Evolutionary conservation across 495 filamentous ascomycete genomes (phyloP), one percentile per base, ranked within the genome.

Genomic region (Penicillium nucicola): DNA sequence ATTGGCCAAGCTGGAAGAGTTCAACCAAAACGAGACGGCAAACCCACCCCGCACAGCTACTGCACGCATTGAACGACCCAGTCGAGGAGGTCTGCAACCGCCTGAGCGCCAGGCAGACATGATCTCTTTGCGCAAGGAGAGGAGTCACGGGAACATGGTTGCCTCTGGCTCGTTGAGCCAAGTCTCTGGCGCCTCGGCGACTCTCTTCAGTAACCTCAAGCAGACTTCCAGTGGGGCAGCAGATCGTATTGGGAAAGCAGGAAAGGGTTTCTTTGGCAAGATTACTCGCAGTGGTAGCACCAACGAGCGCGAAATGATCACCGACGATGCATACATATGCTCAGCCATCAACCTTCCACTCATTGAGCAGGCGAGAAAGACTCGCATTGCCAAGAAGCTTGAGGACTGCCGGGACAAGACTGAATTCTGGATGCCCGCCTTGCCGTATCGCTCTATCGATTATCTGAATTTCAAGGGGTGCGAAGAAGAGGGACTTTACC

Each of bases 361-460:
- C 22, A 75, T 92, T 33, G 83, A 95, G 53, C 91, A 96, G 66
- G 89, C 90, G 5, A 78, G 90, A n/a, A 69, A 82, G 40, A 95
- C 91, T 1, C 77, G 91, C 31, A 96, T 96, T 58, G 90, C 89
- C 3, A 92, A 89, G 68, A 80, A 84, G 42, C 71, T 96, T 13
- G 88, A 90, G 60, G 80, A 86, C 47, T 95, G 88, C 13, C 76
- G 83, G 37, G 91, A 96, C 60, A 96, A 96, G 77, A 96, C 91
- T 1, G 91, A 95, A 59, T 96, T 92, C 61, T 96, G 91, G 91
- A 93, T 96, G 89, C 91, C 91, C 1, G 87, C 89, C 14, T 83
- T 96, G 39, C 91, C 91, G 0, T 95, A 90, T 81, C 77, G 91
- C 43, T 92, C 87, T 22, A 93, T 96, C 55, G 91, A 96, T 68